phyloP scores from a whole-genome alignment of 2,329 filamentous ascomycete species.

The Stagonosporopsis tanaceti region DNA sequence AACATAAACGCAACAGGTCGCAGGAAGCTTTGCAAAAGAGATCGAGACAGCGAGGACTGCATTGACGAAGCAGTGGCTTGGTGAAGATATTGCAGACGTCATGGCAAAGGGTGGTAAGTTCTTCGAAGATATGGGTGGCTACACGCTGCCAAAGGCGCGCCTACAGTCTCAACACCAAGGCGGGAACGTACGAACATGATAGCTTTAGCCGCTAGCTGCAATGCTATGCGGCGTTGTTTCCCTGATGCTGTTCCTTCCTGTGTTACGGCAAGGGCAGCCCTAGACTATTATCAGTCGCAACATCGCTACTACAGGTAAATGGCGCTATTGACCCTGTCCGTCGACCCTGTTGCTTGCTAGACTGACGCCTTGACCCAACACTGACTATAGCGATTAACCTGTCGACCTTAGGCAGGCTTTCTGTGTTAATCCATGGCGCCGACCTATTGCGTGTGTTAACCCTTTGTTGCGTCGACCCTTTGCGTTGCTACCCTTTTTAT shows the following conservation, averaged over 20 bases:
- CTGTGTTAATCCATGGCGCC: no score
- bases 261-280: not conserved
- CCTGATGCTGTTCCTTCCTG: not conserved
- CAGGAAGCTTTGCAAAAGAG: slow-evolving; percentile 38
- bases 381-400: no score
- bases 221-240: not conserved
- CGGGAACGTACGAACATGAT: not conserved
- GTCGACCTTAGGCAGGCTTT: no score
- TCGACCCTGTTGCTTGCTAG: no score
- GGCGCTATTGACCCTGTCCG: not conserved
- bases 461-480: no score
- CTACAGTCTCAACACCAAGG: slow-evolving; percentile 4
- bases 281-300: no score
- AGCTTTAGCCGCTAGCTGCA: not conserved
- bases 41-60: slow-evolving; percentile 39
- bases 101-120: slow-evolving; percentile 46
- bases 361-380: no score
- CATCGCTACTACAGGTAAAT: no score
- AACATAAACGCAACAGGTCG: slow-evolving; percentile 30
- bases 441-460: no score
- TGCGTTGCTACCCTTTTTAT: no score
- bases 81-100: slow-evolving; percentile 42
- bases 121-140: slow-evolving; percentile 47
- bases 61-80: slow-evolving; percentile 43
- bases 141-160: slow-evolving; percentile 43